Conservation (phyloP, 73 alveolate genomes). For the Paramecium pentaurelia region DNA sequence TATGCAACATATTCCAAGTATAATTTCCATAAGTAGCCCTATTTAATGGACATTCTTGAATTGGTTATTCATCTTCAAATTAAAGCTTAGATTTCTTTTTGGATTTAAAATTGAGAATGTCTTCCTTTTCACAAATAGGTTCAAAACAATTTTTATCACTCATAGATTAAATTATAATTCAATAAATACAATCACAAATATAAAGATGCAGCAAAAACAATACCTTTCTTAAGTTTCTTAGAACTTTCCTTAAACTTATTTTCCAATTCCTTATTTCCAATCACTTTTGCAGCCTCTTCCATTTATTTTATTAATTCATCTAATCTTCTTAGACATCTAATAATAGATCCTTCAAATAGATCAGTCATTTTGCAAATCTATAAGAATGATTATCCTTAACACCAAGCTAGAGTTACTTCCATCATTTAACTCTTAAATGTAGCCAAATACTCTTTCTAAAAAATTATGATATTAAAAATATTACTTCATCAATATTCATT, state of each 20-base stretch:
- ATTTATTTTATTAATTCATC: constrained; percentile 93
- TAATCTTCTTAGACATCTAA: constrained; percentile 91
- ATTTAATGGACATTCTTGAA: constrained; percentile 15
- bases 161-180: not conserved
- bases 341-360: constrained; percentile 94
- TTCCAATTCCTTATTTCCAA: constrained; percentile 87
- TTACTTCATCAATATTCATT: constrained; percentile 91
- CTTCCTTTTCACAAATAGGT: constrained; percentile 24
- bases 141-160: constrained; percentile 15
- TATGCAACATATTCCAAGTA: constrained; percentile 57
- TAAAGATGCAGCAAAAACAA: constrained; percentile 99
- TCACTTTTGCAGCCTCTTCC: constrained; percentile 83
- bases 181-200: constrained; percentile 72
- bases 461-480: constrained; percentile 44
- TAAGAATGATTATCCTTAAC: constrained; percentile 86
- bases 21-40: constrained; percentile 15
- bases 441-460: constrained; percentile 55
- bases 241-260: constrained; percentile 90
- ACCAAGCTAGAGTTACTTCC: constrained; percentile 92
- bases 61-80: not conserved
- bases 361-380: constrained; percentile 90
- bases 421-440: constrained; percentile 74
- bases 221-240: constrained; percentile 96
- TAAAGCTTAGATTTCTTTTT: not conserved
- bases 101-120: not conserved